A percentile compares a stretch with the other conserved stretches of the same genome.
These are phyloP conservation scores for Uncinocarpus reesii DNA, from an alignment of 2,329 filamentous ascomycete genomes.

Conservation along the genomic window DNA sequence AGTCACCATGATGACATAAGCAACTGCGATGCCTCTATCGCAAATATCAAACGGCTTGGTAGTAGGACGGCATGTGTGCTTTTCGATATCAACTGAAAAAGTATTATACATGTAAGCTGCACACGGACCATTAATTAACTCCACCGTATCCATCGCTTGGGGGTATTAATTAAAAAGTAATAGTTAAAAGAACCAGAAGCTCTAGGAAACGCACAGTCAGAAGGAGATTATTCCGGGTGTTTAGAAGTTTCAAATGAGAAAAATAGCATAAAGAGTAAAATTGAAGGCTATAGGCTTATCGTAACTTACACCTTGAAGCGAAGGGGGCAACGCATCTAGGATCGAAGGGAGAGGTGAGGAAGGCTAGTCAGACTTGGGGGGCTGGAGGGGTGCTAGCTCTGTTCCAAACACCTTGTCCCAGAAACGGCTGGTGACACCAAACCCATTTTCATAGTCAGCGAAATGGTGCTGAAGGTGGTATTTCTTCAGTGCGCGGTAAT, in stretches of 20 bases:
- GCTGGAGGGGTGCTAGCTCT: constrained; percentile 48
- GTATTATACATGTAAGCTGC: neutral
- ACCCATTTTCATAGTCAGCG: constrained; percentile 93
- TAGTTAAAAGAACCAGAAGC: neutral
- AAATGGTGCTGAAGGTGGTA: constrained; percentile 97
- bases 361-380: constrained; percentile 29
- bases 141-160: neutral
- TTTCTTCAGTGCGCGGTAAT: constrained; percentile 90
- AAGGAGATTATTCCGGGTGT: neutral
- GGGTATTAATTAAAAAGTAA: neutral
- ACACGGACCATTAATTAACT: no score
- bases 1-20: no score
- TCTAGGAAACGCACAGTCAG: neutral
- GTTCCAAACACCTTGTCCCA: constrained; percentile 93
- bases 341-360: neutral
- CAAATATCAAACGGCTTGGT: no score
- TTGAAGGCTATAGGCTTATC: neutral
- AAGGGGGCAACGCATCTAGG: no score
- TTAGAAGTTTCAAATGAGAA: neutral
- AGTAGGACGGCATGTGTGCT: no score
- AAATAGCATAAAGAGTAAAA: constrained; percentile 1
- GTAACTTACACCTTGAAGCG: neutral
- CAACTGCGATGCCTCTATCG: no score
- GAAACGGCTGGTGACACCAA: constrained; percentile 91
- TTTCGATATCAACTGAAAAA: no score